Percentiles rank a stretch among this genome's conserved stretches.
phyloP scores from a whole-genome alignment of 1,284 basidiomycete species.

The Coniophora puteana region DNA sequence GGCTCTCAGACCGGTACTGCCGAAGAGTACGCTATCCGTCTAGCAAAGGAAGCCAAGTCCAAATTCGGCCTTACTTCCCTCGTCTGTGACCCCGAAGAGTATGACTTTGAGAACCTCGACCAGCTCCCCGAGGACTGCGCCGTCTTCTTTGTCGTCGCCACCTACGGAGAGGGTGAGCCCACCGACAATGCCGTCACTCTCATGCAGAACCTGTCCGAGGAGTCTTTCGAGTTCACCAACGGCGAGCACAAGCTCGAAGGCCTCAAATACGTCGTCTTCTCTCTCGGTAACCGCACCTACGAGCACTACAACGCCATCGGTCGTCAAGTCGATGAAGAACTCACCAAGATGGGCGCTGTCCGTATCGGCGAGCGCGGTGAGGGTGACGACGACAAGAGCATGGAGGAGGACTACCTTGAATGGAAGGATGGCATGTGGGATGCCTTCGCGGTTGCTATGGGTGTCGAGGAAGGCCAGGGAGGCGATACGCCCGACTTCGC shows the following conservation, averaged over 20 bases:
- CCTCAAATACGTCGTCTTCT: conserved; percentile 94
- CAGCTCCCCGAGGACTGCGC: conserved; percentile 83
- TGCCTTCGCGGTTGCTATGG: conserved; percentile 75
- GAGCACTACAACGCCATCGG: conserved; percentile 94
- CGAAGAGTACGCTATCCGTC: conserved; percentile 91
- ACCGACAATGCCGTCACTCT: conserved; percentile 98
- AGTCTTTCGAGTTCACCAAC: conserved; percentile 82
- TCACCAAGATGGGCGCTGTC: conserved; percentile 79
- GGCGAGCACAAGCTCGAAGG: conserved; percentile 77
- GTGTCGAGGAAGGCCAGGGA: conserved; percentile 93
- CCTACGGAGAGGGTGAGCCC: conserved; percentile 98
- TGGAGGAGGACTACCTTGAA: conserved; percentile 99
- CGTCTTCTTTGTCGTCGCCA: conserved; percentile 94
- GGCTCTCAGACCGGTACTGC: conserved; percentile 97
- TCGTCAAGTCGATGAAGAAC: conserved; percentile 72
- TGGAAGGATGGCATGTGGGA: conserved; percentile 99
- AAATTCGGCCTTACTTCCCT: conserved; percentile 91
- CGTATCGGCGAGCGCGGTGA: conserved; percentile 92
- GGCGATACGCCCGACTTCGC: conserved; percentile 95
- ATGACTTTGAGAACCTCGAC: conserved; percentile 96
- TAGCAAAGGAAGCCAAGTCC: conserved; percentile 92
- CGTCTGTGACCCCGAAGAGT: conserved; percentile 95
- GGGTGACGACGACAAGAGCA: conserved; percentile 98
- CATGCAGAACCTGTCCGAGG: conserved; percentile 88
- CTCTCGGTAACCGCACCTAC: conserved; percentile 94